phyloP scores from a whole-genome alignment of 768 basidiomycete genomes.

The Phaffia tasmanica region DNA sequence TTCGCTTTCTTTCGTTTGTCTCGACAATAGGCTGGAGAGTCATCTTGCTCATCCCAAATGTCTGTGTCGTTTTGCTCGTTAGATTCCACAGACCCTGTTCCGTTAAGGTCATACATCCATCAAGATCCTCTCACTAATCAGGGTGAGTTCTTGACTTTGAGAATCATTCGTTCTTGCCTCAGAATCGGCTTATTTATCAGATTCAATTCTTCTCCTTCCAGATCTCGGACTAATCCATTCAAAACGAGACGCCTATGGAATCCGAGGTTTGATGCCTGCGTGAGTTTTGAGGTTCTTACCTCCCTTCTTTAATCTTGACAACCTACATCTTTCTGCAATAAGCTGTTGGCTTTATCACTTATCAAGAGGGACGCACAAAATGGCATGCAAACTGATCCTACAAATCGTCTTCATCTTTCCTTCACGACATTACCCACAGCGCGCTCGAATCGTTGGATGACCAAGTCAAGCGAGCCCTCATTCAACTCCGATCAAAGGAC shows the following conservation, averaged over 20 bases:
- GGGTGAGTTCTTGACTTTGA: neutral
- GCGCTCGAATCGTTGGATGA: slow-evolving; percentile 4
- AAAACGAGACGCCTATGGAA: neutral
- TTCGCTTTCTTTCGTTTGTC: too few relatives aligned
- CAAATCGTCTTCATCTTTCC: neutral
- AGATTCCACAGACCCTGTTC: too few relatives aligned
- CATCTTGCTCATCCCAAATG: too few relatives aligned
- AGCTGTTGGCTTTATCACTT: neutral
- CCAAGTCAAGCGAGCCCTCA: slow-evolving; percentile 14
- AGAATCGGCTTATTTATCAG: neutral
- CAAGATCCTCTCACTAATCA: slow-evolving; percentile 20
- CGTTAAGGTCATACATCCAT: neutral
- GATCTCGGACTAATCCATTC: slow-evolving; percentile 20
- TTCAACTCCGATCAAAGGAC: slow-evolving; percentile 17
- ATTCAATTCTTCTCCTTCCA: neutral
- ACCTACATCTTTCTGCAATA: neutral
- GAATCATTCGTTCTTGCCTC: neutral
- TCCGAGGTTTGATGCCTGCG: slow-evolving; percentile 18
- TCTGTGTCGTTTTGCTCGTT: too few relatives aligned
- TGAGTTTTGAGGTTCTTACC: neutral
- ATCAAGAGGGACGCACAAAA: too few relatives aligned
- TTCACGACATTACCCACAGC: neutral
- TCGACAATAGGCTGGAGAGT: too few relatives aligned
- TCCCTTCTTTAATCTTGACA: neutral
- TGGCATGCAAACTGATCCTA: neutral